Base-by-base conservation (phyloP, 768 basidiomycete species). In the Termitomyces sp. region DNA sequence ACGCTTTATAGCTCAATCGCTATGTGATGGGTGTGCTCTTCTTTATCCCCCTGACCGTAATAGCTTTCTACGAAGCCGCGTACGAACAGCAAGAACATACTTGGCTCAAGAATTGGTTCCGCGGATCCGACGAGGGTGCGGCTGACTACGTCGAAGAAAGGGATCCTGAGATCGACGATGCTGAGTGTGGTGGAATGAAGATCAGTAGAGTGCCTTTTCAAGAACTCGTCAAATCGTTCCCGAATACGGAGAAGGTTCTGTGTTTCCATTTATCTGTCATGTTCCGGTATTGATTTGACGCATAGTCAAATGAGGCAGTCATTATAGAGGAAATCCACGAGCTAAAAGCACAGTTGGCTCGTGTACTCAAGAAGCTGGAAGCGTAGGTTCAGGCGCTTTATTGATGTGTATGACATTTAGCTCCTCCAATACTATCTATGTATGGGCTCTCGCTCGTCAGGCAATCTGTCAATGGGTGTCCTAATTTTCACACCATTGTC, bases 21-120 rank as follows among this genome's bases (percentile, higher is more conserved):
- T 66, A 76, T 63, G 78, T 92, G 54, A 96, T 98, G 94, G 71
- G 74, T 24, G 62, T 79, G 44, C 59, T 96, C n/a, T 96, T 98
- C 76, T 88, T 87, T 71, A 59, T 94, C 54, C 93, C 94, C 3
- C 75, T 97, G 32, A 73, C 78, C 3, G 52, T 79, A 16, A 89
- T 97, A 60, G 89, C 92, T 0, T 65, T 94, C 35, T 88, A 77
- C 64, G 95, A 97, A 72, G 79, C 90, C 1, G 76, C 77, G 10
- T 68, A 78, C 49, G 73, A 79, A 58, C 67, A 70, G 14, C 66
- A 70, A 28, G 82, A 79, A 60, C 78, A 82, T 60, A 71, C 68
- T 9, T 92, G 89, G 88, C 72, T 90, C 68, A 78, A 80, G 38
- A 80, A 76, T 56, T 90, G 92, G 87, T 78, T 92, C 59, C 68